Evolutionary conservation across 768 basidiomycete species (phyloP).

Genomic region (Leccinum olivaceopallidum): DNA sequence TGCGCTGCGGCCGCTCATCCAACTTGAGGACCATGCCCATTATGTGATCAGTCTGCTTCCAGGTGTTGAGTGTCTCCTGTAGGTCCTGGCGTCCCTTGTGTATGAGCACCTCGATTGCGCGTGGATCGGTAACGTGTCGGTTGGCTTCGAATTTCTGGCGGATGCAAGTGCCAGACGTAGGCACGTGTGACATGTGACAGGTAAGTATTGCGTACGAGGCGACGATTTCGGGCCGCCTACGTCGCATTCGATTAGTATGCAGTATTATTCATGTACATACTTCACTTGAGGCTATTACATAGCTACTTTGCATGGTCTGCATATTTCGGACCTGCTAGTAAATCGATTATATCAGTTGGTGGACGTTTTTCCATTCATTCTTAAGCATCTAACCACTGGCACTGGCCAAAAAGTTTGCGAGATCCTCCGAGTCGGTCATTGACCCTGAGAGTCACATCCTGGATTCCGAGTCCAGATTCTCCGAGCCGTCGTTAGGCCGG

Average conservation of each 20-base stretch:
- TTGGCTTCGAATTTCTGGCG: conserved; percentile 87
- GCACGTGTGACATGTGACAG: conserved; percentile 54
- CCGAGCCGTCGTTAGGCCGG: too few relatives aligned
- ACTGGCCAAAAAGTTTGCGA: too few relatives aligned
- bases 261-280: too few relatives aligned
- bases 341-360: too few relatives aligned
- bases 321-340: too few relatives aligned
- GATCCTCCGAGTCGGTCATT: too few relatives aligned
- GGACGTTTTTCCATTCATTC: too few relatives aligned
- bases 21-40: conserved; percentile 63
- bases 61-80: conserved; percentile 93
- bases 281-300: too few relatives aligned
- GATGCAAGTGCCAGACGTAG: conserved; percentile 73
- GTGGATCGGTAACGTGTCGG: conserved; percentile 76
- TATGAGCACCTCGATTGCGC: conserved; percentile 82
- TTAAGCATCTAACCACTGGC: too few relatives aligned
- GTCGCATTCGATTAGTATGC: conserved; percentile 1
- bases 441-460: too few relatives aligned
- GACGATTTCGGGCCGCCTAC: conserved; percentile 91
- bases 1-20: conserved; percentile 46
- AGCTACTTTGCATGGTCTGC: too few relatives aligned
- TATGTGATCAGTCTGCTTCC: conserved; percentile 87
- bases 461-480: too few relatives aligned
- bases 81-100: conserved; percentile 85
- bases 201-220: conserved; percentile 74